Evolutionary conservation across 345 rosid species (phyloP).

Genomic region (Melastoma malabathricum): DNA sequence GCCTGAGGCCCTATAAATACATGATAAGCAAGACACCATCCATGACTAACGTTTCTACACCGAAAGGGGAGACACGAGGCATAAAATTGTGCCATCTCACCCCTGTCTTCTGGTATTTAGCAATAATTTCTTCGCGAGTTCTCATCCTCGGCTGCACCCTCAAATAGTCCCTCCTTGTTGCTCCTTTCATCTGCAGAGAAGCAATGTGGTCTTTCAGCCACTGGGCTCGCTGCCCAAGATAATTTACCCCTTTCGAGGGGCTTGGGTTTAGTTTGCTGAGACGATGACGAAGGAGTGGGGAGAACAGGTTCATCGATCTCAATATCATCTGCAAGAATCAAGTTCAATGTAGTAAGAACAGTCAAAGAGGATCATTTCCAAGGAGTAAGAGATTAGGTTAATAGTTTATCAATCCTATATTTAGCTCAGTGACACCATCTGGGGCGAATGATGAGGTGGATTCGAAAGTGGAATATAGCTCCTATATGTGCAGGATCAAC

Average conservation of each 20-base stretch:
- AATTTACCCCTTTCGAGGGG: slow-evolving; percentile 33
- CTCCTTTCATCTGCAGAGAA: slow-evolving; percentile 33
- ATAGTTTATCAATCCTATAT: slow-evolving; percentile 44
- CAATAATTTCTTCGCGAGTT: slow-evolving; percentile 75
- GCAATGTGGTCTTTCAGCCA: slow-evolving; percentile 9
- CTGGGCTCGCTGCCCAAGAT: not conserved
- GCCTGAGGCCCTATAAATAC: slow-evolving; percentile 2
- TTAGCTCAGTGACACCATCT: slow-evolving; percentile 33
- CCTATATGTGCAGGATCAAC: slow-evolving; percentile 32
- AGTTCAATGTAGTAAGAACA: slow-evolving; percentile 1
- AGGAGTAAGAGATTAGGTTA: slow-evolving; percentile 2
- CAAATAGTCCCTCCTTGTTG: slow-evolving; percentile 54
- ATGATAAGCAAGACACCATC: slow-evolving; percentile 9
- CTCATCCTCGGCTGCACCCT: slow-evolving; percentile 61
- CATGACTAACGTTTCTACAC: not conserved
- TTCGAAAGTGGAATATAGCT: slow-evolving; percentile 56
- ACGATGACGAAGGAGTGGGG: slow-evolving; percentile 21
- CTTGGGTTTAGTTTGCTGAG: slow-evolving; percentile 24
- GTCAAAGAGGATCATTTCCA: not conserved
- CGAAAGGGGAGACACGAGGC: slow-evolving; percentile 1
- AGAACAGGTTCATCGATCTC: slow-evolving; percentile 42
- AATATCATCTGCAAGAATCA: slow-evolving; percentile 54
- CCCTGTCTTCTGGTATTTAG: slow-evolving; percentile 61
- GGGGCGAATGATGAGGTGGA: slow-evolving; percentile 11
- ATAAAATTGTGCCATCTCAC: slow-evolving; percentile 15